Base-by-base conservation (phyloP, 257 asterid genomes). In the Solanum raphanifolium region DNA sequence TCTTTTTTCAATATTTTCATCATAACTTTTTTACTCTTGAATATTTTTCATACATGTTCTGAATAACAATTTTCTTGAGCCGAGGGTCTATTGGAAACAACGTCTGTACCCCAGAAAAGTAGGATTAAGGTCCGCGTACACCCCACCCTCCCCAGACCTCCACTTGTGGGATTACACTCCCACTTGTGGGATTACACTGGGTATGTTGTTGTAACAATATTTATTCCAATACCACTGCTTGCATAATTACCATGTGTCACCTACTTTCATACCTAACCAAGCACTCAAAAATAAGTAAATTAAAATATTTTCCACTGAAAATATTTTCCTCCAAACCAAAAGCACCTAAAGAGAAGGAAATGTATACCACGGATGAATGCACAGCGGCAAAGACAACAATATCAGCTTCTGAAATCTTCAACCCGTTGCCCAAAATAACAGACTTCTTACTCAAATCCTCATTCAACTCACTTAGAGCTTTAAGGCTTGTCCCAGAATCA, bases 321-420 rank as follows among this genome's bases (percentile, higher is more conserved):
- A 72, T 21, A 74, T 36, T 35, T 32, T 74, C 83, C 9, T 23
- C 83, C 20, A 13, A 39, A n/a, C 23, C 83, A 38, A 29, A 48
- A 18, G 60, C 20, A 83, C 73, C 65, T 18, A 48, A 16, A 82
- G 69, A 29, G 85, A 82, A 27, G 48, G 68, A 75, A 38, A 55
- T 55, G 48, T 91, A 71, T 93, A 96, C 98, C 98, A 94, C 91
- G 34, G 58, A 85, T 12, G 98, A 86, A 92, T 96, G 98, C 32
- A 94, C 91, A 11, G 93, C 92, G 0, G 96, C 89, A 89, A 90
- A 97, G 89, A 94, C 95, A 86, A 94, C 83, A 83, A 92, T 90
- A 92, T 97, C 99, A 25, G 98, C 95, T 20, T 90, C 93, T 69
- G 98, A 91, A 34, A 92, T 94, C 78, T 60, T 93, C 73, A 92